Base-by-base conservation (phyloP, 306 rosid genomes). In the Corylus avellana region DNA sequence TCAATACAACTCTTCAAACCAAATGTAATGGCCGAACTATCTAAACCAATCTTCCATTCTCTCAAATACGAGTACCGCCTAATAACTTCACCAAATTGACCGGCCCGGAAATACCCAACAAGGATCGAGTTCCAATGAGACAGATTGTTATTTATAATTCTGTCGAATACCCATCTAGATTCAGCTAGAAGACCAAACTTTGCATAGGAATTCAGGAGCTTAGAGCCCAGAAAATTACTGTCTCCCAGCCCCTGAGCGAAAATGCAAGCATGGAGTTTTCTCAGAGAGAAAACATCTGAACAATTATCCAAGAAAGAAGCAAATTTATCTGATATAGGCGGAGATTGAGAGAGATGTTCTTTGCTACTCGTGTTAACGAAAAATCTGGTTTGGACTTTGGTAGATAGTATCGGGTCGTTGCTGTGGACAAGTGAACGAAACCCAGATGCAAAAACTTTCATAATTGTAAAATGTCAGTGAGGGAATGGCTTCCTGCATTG, bases 1-100 rank as follows among this genome's bases (percentile, higher is more conserved):
- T 75, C 73, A 42, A 59, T 51, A 32, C 91, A 88, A 50, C 85
- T 79, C 77, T 82, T 88, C 73, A 86, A 69, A 64, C 75, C 42
- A 64, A 88, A 64, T 7, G 87, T 84, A 59, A 86, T 49, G 61
- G 78, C 74, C 4, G 83, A 59, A 50, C 82, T 75, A 67, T 70
- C 77, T 64, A 88, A 74, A 72, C 84, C 82, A 55, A 71, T 48
- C 35, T 68, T 66, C 50, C 46, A 25, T 32, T 57, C 64, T 78
- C 74, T 86, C 76, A 80, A 86, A 70, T 56, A 56, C 55, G 78
- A 32, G 74, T 84, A 88, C 67, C 73, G 78, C 56, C 70, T 44
- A 75, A 84, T 63, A 75, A 85, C 80, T 74, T 84, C 72, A 7
- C 14, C 70, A 8, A 50, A 77, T 18, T 80, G 77, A 42, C 85